Percentiles rank a stretch among this genome's conserved stretches.
These are phyloP conservation scores for Arbutus unedo DNA, from an alignment of 148 eudicot genomes.

Conservation along the genomic window DNA sequence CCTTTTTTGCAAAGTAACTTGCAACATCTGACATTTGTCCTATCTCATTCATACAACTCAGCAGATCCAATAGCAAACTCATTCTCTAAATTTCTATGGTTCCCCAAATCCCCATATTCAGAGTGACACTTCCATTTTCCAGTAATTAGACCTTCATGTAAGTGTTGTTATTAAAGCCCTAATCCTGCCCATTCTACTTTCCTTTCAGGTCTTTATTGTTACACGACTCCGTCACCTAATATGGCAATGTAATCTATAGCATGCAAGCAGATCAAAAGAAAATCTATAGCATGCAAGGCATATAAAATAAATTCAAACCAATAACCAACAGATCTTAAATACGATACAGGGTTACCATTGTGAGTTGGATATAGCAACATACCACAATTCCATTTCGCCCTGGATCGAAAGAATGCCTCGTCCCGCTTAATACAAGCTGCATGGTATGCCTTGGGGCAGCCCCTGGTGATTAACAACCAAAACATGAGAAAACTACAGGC, in stretches of 20 bases:
- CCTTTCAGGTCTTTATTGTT: background rate
- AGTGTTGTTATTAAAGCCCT: background rate
- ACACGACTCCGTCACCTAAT: background rate
- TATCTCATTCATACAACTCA: background rate
- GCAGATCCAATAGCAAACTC: background rate
- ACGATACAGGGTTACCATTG: background rate
- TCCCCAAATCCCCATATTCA: background rate
- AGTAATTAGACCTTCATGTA: background rate
- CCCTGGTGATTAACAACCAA: conserved; percentile 33
- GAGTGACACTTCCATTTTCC: background rate
- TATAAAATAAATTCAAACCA: background rate
- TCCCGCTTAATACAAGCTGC: conserved; percentile 88
- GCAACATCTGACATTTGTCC: background rate
- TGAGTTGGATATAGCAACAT: conserved; percentile 21
- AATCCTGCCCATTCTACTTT: conserved; percentile 1
- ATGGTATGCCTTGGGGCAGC: conserved; percentile 94
- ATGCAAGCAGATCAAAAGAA: background rate
- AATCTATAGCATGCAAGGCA: background rate
- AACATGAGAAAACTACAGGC: conserved; percentile 3
- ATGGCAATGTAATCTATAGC: background rate
- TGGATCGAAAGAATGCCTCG: conserved; percentile 63
- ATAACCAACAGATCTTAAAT: background rate
- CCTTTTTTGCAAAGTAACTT: background rate
- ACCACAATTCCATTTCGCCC: conserved; percentile 82
- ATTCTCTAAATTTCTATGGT: background rate